Base-by-base conservation (phyloP, 768 basidiomycete genomes). In the Lactarius pseudohatsudake region DNA sequence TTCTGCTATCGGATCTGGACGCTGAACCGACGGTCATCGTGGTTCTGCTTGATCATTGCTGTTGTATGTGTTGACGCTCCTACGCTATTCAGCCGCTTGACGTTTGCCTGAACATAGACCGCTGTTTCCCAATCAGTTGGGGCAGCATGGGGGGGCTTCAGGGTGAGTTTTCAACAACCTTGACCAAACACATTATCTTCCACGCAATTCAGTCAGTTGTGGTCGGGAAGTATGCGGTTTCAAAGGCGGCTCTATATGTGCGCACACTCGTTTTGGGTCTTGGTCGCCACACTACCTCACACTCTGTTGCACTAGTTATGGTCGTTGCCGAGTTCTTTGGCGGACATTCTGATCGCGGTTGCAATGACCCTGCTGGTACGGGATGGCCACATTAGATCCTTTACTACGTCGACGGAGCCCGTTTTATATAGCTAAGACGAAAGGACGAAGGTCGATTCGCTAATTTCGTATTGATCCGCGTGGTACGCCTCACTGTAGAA, bases 401-500 rank as follows among this genome's bases (percentile, higher is more conserved):
- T 26, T 26, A 26, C 47, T 26, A 15, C 28, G 9, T 36, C n/a
- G 15, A 41, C 26, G 4, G 16, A 20, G 13, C 15, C 10, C 30
- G 6, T 32, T 57, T 20, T 10, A 18, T 36, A 36, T n/a, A 57
- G 56, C 56, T 57, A 34, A 7, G 18, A 34, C 56, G 34, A 34
- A 11, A 32, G 56, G 5, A 26, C 43, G 70, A 64, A n/a, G 18
- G 38, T 22, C n/a, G 32, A 18, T 28, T 18, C 43, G 36, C 36
- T 20, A 20, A 3, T 16, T 50, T 50, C 50, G 50, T 50, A 22
- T 22, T 50, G 22, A 50, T 50, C 22, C 50, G 50, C 13, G 50
- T 74, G 6, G 69, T 74, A 3, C 70, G 71, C 6, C 32, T 74
- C 22, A 71, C 72, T 10, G 59, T 74, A 30, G 72, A 74, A 57